Evolutionary conservation across 495 filamentous ascomycete genomes (phyloP).

Genomic region (Penicillium ucsense): DNA sequence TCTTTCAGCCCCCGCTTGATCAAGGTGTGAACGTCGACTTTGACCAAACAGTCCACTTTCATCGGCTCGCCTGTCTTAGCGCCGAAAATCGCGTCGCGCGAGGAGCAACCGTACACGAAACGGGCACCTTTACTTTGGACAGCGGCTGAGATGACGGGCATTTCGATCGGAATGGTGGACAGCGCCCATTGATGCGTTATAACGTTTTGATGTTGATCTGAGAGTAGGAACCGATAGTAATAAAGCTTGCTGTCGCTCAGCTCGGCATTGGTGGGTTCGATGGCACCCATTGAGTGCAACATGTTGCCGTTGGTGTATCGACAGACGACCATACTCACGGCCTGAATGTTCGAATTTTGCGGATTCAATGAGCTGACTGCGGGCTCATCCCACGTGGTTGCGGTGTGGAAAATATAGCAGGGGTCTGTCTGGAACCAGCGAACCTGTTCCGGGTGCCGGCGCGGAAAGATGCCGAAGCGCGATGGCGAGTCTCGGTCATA

Average conservation of each 20-base stretch:
- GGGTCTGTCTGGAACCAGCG: conserved; percentile 55
- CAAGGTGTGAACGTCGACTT: not conserved
- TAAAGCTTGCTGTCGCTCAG: conserved; percentile 57
- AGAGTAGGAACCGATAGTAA: conserved; percentile 45
- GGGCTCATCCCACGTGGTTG: conserved; percentile 50
- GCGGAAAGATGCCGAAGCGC: conserved; percentile 55
- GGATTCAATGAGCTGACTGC: not conserved
- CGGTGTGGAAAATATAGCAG: conserved; percentile 59
- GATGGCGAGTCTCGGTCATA: conserved; percentile 44
- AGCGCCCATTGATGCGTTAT: conserved; percentile 3
- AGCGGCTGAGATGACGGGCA: not conserved
- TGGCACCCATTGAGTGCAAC: conserved; percentile 48
- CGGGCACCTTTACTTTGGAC: not conserved
- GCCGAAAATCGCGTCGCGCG: conserved; percentile 1
- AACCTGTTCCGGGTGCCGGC: conserved; percentile 41
- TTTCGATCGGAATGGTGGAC: conserved; percentile 4
- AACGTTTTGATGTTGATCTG: not conserved
- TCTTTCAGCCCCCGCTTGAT: not conserved
- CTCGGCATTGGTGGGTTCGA: conserved; percentile 39
- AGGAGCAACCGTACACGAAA: conserved; percentile 4
- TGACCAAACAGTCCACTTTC: conserved; percentile 4
- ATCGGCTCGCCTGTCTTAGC: conserved; percentile 1
- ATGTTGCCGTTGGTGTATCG: conserved; percentile 49
- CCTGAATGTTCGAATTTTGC: conserved; percentile 1
- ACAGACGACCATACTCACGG: conserved; percentile 51